Percentiles rank a stretch among this genome's conserved stretches.
Evolutionary conservation across 768 basidiomycete genomes (phyloP).

Genomic region (Tylopilus intermedius): DNA sequence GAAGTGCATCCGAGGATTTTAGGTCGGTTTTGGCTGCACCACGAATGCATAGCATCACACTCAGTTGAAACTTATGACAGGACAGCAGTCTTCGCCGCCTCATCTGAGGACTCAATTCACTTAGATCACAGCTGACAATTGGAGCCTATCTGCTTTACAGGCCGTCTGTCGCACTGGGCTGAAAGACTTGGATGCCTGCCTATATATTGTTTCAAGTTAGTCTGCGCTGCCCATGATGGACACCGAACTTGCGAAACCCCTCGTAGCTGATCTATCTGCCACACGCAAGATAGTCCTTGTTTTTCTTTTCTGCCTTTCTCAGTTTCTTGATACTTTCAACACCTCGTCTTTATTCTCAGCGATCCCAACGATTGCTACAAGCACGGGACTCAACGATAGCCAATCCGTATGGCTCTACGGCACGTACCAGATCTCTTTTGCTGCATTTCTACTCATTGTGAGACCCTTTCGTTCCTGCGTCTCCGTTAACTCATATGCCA

Average conservation of each 20-base stretch:
- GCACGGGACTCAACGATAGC: neutral
- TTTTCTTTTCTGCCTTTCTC: neutral
- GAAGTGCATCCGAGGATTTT: no score
- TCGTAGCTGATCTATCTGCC: neutral
- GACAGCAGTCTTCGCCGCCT: no score
- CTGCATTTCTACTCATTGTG: neutral
- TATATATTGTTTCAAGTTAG: no score
- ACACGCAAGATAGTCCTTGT: constrained; percentile 1
- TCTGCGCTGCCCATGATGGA: neutral
- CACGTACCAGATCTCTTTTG: constrained; percentile 1
- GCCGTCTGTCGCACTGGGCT: no score
- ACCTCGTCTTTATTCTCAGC: neutral
- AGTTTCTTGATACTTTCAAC: constrained; percentile 1
- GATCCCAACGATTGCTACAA: neutral
- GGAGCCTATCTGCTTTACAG: no score
- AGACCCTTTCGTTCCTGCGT: neutral
- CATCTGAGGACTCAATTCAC: no score
- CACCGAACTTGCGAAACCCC: neutral
- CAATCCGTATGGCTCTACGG: constrained; percentile 1
- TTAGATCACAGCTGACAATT: no score
- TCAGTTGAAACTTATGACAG: no score
- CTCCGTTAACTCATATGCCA: neutral
- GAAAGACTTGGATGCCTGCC: no score
- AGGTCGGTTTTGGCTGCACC: no score
- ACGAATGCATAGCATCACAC: no score